Percentiles rank a stretch among this genome's conserved stretches.
Conservation (phyloP, 73 alveolate genomes). For the Uronychia binucleata region DNA sequence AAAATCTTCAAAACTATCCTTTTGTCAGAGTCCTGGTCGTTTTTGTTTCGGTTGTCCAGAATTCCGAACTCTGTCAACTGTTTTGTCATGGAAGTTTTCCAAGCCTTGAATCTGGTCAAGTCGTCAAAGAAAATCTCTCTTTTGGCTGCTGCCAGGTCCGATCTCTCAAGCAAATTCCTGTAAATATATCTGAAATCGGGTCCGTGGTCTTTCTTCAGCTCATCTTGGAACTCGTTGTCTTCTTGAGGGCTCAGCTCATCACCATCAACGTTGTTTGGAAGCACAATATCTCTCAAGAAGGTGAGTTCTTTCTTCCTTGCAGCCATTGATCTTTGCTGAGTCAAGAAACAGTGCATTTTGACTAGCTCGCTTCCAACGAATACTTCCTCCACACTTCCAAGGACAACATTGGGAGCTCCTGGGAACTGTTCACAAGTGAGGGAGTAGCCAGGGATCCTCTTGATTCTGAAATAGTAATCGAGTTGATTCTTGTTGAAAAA, state of each 20-base stretch:
- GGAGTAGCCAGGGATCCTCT: constrained; percentile 1
- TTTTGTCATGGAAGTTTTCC: no score
- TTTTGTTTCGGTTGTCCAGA: not conserved
- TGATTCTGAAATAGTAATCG: constrained; percentile 35
- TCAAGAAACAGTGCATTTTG: constrained; percentile 20
- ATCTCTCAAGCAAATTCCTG: no score
- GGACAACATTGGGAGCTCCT: not conserved
- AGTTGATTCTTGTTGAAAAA: constrained; percentile 30
- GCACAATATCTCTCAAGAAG: not conserved
- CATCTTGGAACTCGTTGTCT: not conserved
- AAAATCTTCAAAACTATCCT: constrained; percentile 30
- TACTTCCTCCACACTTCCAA: constrained; percentile 4
- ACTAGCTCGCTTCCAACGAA: constrained; percentile 36
- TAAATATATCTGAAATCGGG: no score
- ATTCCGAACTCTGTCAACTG: no score
- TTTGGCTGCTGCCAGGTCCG: no score
- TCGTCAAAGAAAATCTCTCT: no score
- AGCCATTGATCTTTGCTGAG: constrained; percentile 12
- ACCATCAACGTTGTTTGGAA: constrained; percentile 16
- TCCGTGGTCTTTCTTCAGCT: no score
- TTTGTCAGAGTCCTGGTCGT: constrained; percentile 26
- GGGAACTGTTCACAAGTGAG: not conserved
- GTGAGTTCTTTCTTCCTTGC: constrained; percentile 10
- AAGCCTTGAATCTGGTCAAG: constrained; percentile 24
- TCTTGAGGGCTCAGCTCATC: constrained; percentile 12